Base-by-base conservation (phyloP, 2,329 filamentous ascomycete genomes). In the Fusarium agapanthi region DNA sequence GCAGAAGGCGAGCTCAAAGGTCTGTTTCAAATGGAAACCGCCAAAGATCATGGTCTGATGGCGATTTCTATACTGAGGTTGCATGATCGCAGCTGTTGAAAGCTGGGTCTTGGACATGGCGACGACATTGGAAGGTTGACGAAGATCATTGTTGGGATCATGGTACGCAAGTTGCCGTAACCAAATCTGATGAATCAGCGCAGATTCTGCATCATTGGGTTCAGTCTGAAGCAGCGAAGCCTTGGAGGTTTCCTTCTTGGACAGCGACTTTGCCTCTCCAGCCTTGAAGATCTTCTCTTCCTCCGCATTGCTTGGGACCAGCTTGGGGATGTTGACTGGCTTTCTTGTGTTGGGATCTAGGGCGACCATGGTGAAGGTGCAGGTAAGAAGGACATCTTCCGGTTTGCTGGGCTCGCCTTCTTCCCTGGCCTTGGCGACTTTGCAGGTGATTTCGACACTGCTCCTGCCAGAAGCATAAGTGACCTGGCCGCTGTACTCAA, bases 401-500 rank as follows among this genome's bases (percentile, higher is more conserved):
- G 83, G 83, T 48, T 77, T 81, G 76, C 83, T 84, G 0, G 82
- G 81, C 75, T 92, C 85, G 30, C 90, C 91, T 59, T 88, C 83
- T 37, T 85, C 83, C 2, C 90, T 88, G 0, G 89, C 91, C 77
- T 91, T 92, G 13, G 91, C 90, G 24, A 94, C 91, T 78, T 93
- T 90, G 73, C 93, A 88, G 0, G 91, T 93, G 14, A 94, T 90
- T 75, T 94, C 92, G 81, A 93, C 89, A 78, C 91, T 93, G 67
- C 90, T 92, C 64, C 92, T 83, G 1, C 92, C 92, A 2, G 92
- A 92, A 0, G 92, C 91, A 78, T 93, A 94, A 0, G 92, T 86
- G 14, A 86, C 85, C 65, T 84, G 84, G 7, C 86, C 86, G 47
- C 90, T 93, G 43, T 94, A 87, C 77, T 95, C 90, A 15, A 95